Conservation (phyloP, 192 early-diverging fungal species). For the Backusella tuberculispora region DNA sequence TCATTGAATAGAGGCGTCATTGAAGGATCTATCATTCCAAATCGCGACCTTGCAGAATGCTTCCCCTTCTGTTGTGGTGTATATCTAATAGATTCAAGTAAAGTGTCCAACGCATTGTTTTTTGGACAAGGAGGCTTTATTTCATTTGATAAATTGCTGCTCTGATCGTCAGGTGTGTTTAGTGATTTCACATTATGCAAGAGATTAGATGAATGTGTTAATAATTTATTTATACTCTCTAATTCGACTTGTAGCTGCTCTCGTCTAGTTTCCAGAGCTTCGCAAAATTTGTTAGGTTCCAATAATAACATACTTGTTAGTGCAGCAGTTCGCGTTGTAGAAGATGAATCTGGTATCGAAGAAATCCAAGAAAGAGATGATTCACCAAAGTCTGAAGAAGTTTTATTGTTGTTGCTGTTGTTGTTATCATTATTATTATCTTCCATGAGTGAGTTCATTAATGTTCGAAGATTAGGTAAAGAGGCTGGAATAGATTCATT, state of each 20-base stretch:
- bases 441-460: not conserved
- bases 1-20: not conserved
- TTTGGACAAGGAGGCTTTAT: not conserved
- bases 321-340: not conserved
- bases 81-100: not conserved
- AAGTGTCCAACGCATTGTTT: not conserved
- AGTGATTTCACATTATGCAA: not conserved
- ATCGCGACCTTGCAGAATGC: not conserved
- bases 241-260: conserved; percentile 19
- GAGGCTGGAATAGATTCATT: not conserved
- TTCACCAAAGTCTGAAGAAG: not conserved
- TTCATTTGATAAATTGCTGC: not conserved
- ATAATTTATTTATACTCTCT: conserved; percentile 14
- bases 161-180: not conserved
- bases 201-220: conserved; percentile 12
- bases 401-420: not conserved
- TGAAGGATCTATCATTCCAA: not conserved
- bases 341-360: not conserved
- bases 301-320: conserved; percentile 20
- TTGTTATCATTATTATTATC: not conserved
- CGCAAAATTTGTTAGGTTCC: conserved; percentile 17
- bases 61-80: not conserved
- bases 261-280: not conserved
- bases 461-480: conserved; percentile 19
- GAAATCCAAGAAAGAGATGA: not conserved